Conservation (phyloP, 1,139 yeast genomes). For the Pichia sp. region DNA sequence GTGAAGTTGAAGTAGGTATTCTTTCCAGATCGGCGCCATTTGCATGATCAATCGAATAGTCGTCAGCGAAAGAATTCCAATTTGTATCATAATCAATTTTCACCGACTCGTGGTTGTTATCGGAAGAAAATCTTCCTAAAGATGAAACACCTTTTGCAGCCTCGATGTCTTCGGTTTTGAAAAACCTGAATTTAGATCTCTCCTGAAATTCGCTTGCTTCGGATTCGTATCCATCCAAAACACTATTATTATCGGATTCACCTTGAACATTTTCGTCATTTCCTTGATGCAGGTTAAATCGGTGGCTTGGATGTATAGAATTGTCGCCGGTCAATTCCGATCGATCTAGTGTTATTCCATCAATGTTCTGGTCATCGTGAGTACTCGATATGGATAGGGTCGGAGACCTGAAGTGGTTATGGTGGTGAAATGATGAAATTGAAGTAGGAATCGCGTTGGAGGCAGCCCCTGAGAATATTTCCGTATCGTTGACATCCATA, state of each 20-base stretch:
- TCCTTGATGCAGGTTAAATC: slow-evolving; percentile 3
- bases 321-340: neutral
- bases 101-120: slow-evolving; percentile 39
- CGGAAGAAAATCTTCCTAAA: slow-evolving; percentile 44
- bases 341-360: slow-evolving; percentile 6
- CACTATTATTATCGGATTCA: neutral
- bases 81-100: slow-evolving; percentile 62
- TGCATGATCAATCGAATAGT: slow-evolving; percentile 22
- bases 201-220: slow-evolving; percentile 32
- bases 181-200: slow-evolving; percentile 61
- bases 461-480: slow-evolving; percentile 87
- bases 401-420: slow-evolving; percentile 24
- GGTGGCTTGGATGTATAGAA: neutral
- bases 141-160: slow-evolving; percentile 86
- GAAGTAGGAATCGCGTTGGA: slow-evolving; percentile 88
- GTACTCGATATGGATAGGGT: slow-evolving; percentile 20
- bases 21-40: slow-evolving; percentile 3
- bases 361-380: slow-evolving; percentile 4
- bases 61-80: slow-evolving; percentile 60
- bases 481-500: slow-evolving; percentile 50
- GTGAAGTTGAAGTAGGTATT: neutral
- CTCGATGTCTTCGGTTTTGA: slow-evolving; percentile 77
- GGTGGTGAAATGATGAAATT: slow-evolving; percentile 79
- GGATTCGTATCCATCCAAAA: slow-evolving; percentile 18
- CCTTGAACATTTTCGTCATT: neutral